phyloP scores from a whole-genome alignment of 768 basidiomycete genomes.

The Boletus rufocinnamomeus region DNA sequence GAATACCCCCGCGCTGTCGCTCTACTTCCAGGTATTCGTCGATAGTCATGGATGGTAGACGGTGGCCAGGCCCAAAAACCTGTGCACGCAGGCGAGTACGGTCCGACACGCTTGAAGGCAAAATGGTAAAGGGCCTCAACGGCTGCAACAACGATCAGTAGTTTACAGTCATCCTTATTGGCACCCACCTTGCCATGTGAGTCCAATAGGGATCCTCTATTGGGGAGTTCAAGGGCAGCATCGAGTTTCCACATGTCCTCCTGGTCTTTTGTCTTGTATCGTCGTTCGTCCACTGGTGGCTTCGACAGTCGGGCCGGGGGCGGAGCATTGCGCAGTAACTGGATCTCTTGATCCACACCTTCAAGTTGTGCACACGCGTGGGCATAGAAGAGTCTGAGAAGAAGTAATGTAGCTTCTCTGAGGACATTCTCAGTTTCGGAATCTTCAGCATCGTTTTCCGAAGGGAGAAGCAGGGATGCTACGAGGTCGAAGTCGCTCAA shows the following conservation, averaged over 20 bases:
- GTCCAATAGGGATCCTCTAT: constrained; percentile 70
- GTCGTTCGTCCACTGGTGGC: constrained; percentile 39
- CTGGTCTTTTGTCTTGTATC: constrained; percentile 43
- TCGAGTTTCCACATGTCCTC: constrained; percentile 78
- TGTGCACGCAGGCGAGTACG: constrained; percentile 72
- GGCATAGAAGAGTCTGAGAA: constrained; percentile 71
- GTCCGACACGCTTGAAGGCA: constrained; percentile 69
- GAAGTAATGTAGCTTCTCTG: constrained; percentile 66
- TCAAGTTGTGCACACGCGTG: constrained; percentile 69
- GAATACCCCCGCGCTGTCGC: constrained; percentile 77
- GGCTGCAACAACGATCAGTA: constrained; percentile 51
- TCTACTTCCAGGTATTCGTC: constrained; percentile 95
- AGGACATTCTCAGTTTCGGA: constrained; percentile 63
- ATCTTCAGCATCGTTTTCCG: constrained; percentile 46
- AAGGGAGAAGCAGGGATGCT: constrained; percentile 55
- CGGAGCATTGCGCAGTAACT: constrained; percentile 59
- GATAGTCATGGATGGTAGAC: constrained; percentile 92
- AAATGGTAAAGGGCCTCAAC: constrained; percentile 88
- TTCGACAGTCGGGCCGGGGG: constrained; percentile 39
- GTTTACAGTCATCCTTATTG: background rate
- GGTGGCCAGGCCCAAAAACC: constrained; percentile 83
- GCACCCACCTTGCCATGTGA: constrained; percentile 67
- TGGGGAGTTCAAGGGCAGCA: constrained; percentile 43
- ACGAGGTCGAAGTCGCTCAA: constrained; percentile 64
- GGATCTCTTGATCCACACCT: constrained; percentile 69